These are phyloP conservation scores for Aureobasidium zeae DNA, from an alignment of 2,329 filamentous ascomycete species.

Conservation along the genomic window DNA sequence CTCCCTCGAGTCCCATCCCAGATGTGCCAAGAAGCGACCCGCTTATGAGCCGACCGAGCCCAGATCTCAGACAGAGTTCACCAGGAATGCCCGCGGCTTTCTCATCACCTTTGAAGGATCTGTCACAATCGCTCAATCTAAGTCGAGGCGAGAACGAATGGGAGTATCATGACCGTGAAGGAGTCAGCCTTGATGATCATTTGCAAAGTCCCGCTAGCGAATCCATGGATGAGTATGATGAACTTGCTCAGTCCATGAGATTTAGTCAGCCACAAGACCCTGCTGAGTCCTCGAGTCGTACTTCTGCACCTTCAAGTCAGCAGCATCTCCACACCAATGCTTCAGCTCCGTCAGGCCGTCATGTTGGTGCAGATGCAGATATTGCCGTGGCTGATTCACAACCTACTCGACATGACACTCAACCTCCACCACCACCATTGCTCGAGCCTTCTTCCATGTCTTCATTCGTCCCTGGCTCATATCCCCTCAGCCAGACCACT, in stretches of 20 bases:
- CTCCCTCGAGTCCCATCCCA: slow-evolving; percentile 34
- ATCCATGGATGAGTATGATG: slow-evolving; percentile 30
- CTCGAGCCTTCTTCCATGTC: slow-evolving; percentile 30
- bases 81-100: slow-evolving; percentile 22
- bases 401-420: slow-evolving; percentile 26
- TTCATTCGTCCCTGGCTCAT: slow-evolving; percentile 29
- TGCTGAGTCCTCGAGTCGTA: slow-evolving; percentile 5
- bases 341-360: too few relatives aligned
- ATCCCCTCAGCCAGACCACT: slow-evolving; percentile 24
- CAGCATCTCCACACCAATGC: neutral
- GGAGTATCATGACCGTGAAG: slow-evolving; percentile 16
- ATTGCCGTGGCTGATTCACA: slow-evolving; percentile 40
- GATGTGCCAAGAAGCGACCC: slow-evolving; percentile 34
- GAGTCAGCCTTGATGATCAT: slow-evolving; percentile 18
- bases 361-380: slow-evolving; percentile 16
- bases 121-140: slow-evolving; percentile 14
- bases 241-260: slow-evolving; percentile 27
- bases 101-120: slow-evolving; percentile 16
- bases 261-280: slow-evolving; percentile 22
- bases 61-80: slow-evolving; percentile 30
- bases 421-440: slow-evolving; percentile 26
- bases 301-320: neutral
- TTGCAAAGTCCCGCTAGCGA: slow-evolving; percentile 12
- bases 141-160: slow-evolving; percentile 9
- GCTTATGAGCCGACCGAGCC: slow-evolving; percentile 37